A percentile compares a stretch with the other conserved stretches of the same genome.
Evolutionary conservation across 306 rosid species (phyloP).

Genomic region (Corylus americana): DNA sequence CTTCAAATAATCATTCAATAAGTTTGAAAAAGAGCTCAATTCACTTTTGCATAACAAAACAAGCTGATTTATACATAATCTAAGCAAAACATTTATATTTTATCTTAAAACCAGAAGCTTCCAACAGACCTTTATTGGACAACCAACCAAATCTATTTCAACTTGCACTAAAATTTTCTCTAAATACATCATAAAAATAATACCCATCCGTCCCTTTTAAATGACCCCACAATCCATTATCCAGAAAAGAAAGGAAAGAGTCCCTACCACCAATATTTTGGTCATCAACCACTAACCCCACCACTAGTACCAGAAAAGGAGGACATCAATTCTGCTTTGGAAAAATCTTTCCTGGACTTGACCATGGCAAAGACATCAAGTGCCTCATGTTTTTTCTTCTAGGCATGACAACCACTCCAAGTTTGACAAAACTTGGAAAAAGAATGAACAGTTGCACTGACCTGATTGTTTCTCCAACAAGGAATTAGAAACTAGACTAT

Average conservation of each 20-base stretch:
- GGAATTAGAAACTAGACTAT: conserved; percentile 31
- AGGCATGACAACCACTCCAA: conserved; percentile 39
- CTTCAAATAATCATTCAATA: conserved; percentile 31
- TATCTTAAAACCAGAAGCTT: conserved; percentile 42
- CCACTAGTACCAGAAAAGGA: conserved; percentile 43
- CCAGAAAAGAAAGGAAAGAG: conserved; percentile 30
- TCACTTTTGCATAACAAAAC: conserved; percentile 34
- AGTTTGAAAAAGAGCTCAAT: conserved; percentile 27
- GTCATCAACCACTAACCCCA: conserved; percentile 64
- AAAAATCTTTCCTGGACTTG: conserved; percentile 41
- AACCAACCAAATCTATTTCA: conserved; percentile 57
- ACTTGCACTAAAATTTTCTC: conserved; percentile 51
- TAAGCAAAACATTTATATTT: conserved; percentile 13
- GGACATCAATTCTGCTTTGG: conserved; percentile 44
- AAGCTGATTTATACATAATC: conserved; percentile 7
- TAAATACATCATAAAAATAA: conserved; percentile 44
- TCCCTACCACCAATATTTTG: conserved; percentile 52
- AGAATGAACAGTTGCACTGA: conserved; percentile 35
- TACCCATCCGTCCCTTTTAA: conserved; percentile 39
- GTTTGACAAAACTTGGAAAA: conserved; percentile 39
- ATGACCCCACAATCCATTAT: conserved; percentile 63
- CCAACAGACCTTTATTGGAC: conserved; percentile 53
- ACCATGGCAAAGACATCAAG: conserved; percentile 40
- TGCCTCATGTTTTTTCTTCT: conserved; percentile 35
- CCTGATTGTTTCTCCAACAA: conserved; percentile 32